A percentile compares a stretch with the other conserved stretches of the same genome.
phyloP scores from a whole-genome alignment of 805 yeast genomes.

The Lipomyces yamadae region DNA sequence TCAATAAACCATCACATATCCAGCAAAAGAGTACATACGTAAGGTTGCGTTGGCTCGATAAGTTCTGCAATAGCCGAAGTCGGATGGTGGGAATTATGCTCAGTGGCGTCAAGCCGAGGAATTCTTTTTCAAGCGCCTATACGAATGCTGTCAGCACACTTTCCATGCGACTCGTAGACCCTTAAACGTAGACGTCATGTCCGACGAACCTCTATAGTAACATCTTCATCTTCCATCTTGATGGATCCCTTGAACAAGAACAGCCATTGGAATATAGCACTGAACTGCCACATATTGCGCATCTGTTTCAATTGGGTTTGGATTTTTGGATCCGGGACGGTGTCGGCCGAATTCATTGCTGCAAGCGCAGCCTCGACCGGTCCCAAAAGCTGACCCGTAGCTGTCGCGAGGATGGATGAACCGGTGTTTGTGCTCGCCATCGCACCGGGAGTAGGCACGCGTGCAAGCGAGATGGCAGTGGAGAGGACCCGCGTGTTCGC shows the following conservation, averaged over 20 bases:
- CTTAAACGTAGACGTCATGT: neutral
- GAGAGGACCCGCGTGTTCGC: neutral
- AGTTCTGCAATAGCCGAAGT: conserved; percentile 28
- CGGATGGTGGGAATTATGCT: conserved; percentile 33
- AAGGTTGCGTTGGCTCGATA: conserved; percentile 32
- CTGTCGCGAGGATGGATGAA: conserved; percentile 8
- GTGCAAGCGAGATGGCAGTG: neutral
- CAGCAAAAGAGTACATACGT: conserved; percentile 19
- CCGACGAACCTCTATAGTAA: conserved; percentile 38
- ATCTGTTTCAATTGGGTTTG: conserved; percentile 32
- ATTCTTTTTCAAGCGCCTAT: conserved; percentile 44
- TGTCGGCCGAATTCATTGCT: conserved; percentile 29
- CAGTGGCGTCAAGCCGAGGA: conserved; percentile 40
- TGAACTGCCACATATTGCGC: conserved; percentile 45
- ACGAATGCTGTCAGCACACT: conserved; percentile 13
- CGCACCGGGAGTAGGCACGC: conserved; percentile 5
- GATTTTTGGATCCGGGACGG: conserved; percentile 22
- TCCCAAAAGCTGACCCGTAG: conserved; percentile 26
- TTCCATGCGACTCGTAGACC: neutral
- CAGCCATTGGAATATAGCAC: conserved; percentile 43
- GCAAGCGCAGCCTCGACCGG: conserved; percentile 34
- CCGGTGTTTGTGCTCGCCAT: conserved; percentile 4
- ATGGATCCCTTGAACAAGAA: conserved; percentile 39
- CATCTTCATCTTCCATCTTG: conserved; percentile 39
- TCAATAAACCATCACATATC: neutral